Base-by-base conservation (phyloP, 148 eudicot species). In the Fallopia convolvulus region DNA sequence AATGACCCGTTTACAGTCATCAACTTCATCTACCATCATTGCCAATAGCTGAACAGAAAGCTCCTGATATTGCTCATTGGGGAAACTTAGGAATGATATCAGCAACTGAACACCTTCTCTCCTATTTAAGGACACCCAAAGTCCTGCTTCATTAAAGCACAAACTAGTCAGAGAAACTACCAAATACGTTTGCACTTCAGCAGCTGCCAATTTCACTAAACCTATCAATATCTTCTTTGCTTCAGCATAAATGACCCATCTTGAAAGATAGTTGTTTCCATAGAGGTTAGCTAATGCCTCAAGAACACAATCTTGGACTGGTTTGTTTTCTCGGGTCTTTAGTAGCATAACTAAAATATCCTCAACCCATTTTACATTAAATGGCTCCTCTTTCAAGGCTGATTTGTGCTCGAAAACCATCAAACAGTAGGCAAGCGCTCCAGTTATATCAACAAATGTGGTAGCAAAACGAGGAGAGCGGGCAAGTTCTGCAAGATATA, bases 1-100 rank as follows among this genome's bases (percentile, higher is more conserved):
- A 63, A 90, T 88, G 26, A 95, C 95, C 95, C 95, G 90, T 79
- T 90, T 93, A 84, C 95, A 89, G 60, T 93, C 97, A 80, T 89
- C 93, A 78, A 86, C 86, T 81, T 89, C 90, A 76, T 89, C 86
- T 3, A 88, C 80, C 78, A 93, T 86, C 68, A 93, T 81, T 30
- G 83, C 81, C 44, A 93, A 84, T 81, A 93, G 76, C 77, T 84
- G 84, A 74, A 90, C 87, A 47, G 93, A 89, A 83, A 83, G 89
- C 78, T 90, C 93, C 79, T 92, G 97, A 84, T 92, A 89, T 78
- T 90, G 88, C 82, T 90, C 94, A 77, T 89, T 89, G 73, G 97
- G 86, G 71, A 90, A 80, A 33, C 93, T 90, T 79, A 90, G 81
- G 66, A 88, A 79, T 26, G 94, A 90, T 41, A 92, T 90, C 49